These are phyloP conservation scores for Cyclotella baltica DNA, from an alignment of 108 stramenopile species.

Conservation along the genomic window DNA sequence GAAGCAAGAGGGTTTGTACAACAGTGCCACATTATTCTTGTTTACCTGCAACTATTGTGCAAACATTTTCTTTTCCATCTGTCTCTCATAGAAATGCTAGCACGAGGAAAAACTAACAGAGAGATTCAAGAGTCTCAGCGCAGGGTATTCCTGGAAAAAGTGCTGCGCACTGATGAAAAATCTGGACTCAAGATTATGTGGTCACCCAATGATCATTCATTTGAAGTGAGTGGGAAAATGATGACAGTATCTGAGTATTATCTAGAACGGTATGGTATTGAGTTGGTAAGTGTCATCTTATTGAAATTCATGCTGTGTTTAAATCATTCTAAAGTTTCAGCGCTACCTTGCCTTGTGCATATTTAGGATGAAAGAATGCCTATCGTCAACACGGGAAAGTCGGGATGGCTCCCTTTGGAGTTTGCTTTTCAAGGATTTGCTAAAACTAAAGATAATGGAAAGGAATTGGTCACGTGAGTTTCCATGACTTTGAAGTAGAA, in stretches of 20 bases:
- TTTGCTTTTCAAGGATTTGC: slow-evolving; percentile 44
- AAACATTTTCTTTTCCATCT: background rate
- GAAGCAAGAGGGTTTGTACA: slow-evolving; percentile 19
- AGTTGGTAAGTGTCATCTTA: slow-evolving; percentile 11
- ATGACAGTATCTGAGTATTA: slow-evolving; percentile 21
- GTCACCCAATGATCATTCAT: slow-evolving; percentile 17
- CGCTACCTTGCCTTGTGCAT: background rate
- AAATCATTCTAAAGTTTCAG: background rate
- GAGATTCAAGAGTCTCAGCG: slow-evolving; percentile 18
- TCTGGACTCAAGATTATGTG: slow-evolving; percentile 1
- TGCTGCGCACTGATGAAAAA: background rate
- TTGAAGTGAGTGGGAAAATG: background rate
- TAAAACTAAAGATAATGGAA: slow-evolving; percentile 36
- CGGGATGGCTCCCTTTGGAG: slow-evolving; percentile 46
- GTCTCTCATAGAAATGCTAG: background rate
- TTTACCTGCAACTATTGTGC: background rate
- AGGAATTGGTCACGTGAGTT: slow-evolving; percentile 8
- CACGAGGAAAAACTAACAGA: slow-evolving; percentile 5
- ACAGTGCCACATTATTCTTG: background rate
- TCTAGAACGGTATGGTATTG: slow-evolving; percentile 11
- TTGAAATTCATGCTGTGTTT: background rate
- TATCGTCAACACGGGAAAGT: slow-evolving; percentile 33
- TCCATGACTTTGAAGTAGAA: background rate
- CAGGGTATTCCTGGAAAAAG: slow-evolving; percentile 14
- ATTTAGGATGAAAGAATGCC: slow-evolving; percentile 37